Base-by-base conservation (phyloP, 495 filamentous ascomycete species). In the Neurospora sp. region DNA sequence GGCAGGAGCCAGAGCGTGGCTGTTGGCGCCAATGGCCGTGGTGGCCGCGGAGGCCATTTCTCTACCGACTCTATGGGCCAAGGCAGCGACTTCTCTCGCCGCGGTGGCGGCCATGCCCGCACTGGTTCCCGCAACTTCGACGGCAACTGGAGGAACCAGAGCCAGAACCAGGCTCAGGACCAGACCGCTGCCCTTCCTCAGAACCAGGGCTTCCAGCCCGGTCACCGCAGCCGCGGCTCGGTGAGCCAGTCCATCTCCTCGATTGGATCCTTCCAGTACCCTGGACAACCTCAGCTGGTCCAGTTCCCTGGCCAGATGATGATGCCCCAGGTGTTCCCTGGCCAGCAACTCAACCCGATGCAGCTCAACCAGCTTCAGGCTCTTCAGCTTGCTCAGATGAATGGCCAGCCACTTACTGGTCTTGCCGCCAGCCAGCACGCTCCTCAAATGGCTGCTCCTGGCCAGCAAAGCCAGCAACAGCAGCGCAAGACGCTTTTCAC, bases 401-500 rank as follows among this genome's bases (percentile, higher is more conserved):
- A 90, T 78, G 91, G 90, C 16, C 92, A 94, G 79, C 89, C 89
- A 72, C 83, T 92, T 75, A 85, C 85, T 69, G 87, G 88, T 70
- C 87, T 92, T 69, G 88, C 91, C 76, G 89, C 87, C 10, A 93
- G 91, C 78, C 93, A 97, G 81, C 92, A 96, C 77, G 90, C 91
- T 27, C 92, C 89, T 42, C 87, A 88, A 70, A 83, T 91, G 73
- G 86, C 87, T 41, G 84, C 86, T 44, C 88, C 91, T 71, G 87
- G 89, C 71, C 89, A 92, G 69, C 93, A 94, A 73, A 93, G 95
- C 75, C 93, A 95, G 76, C 93, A 96, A 76, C 94, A 97, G 76
- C 94, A 97, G 87, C 91, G 96, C 76, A 99, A 99, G 86, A 99
- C 96, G 5, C 88, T 99, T 3, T 99, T 99, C 85, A 98, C 96